Evolutionary conservation across 371 early-diverging fungal genomes (phyloP).

Genomic region (Circinella minor): DNA sequence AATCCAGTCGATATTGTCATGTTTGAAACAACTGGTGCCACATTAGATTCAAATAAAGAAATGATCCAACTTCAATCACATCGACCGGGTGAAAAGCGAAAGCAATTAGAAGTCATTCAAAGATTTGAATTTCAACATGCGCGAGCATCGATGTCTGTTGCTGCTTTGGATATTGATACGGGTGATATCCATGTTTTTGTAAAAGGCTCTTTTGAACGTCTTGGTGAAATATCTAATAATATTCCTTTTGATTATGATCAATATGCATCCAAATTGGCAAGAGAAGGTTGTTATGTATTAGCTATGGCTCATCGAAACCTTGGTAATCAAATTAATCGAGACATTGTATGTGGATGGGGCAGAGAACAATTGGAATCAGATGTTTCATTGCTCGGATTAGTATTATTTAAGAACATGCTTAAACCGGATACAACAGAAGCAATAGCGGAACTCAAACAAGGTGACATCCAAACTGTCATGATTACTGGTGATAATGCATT

Average conservation of each 20-base stretch:
- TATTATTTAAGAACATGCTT: constrained; percentile 91
- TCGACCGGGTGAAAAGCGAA: constrained; percentile 17
- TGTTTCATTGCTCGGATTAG: constrained; percentile 69
- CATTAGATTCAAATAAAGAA: constrained; percentile 28
- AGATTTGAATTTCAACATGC: constrained; percentile 91
- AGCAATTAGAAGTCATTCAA: constrained; percentile 59
- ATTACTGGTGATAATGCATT: constrained; percentile 92
- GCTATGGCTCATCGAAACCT: constrained; percentile 69
- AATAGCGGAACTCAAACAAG: constrained; percentile 75
- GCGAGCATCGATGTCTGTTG: constrained; percentile 85
- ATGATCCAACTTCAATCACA: constrained; percentile 25
- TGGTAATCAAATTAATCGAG: constrained; percentile 41
- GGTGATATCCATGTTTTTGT: constrained; percentile 67
- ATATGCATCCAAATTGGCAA: constrained; percentile 64
- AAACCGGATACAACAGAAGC: constrained; percentile 81
- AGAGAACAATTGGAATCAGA: constrained; percentile 75
- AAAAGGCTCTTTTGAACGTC: constrained; percentile 84
- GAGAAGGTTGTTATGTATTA: constrained; percentile 84
- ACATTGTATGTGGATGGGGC: constrained; percentile 46
- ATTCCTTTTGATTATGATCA: constrained; percentile 70
- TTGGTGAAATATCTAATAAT: constrained; percentile 54
- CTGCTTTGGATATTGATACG: constrained; percentile 62
- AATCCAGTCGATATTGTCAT: constrained; percentile 91
- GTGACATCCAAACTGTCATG: constrained; percentile 83
- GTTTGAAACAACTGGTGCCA: constrained; percentile 62